These are phyloP conservation scores for Lasiodiplodia sp. DNA, from an alignment of 2,329 filamentous ascomycete genomes.

Conservation along the genomic window DNA sequence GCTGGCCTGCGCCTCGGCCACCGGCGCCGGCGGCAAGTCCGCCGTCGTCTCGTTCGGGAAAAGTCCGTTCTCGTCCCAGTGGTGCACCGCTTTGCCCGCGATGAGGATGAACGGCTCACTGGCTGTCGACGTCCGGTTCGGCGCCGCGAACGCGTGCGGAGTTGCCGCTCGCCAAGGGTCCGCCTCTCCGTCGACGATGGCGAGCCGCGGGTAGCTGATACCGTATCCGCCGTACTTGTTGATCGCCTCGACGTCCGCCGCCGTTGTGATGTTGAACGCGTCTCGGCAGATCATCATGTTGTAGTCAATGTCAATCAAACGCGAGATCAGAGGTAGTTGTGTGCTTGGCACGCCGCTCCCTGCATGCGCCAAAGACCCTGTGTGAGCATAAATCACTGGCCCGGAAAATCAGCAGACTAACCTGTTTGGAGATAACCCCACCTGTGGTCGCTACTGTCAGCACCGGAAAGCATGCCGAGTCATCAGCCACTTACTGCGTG, in stretches of 20 bases:
- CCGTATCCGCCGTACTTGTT: conserved; percentile 79
- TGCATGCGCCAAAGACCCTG: background rate
- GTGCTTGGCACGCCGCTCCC: conserved; percentile 71
- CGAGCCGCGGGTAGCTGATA: conserved; percentile 77
- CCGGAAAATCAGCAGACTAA: conserved; percentile 8
- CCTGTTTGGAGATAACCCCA: conserved; percentile 79
- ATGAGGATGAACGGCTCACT: conserved; percentile 78
- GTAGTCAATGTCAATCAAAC: conserved; percentile 71
- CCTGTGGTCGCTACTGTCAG: conserved; percentile 45
- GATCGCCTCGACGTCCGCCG: conserved; percentile 69
- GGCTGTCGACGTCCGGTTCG: conserved; percentile 64
- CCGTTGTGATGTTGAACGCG: conserved; percentile 72
- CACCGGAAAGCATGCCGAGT: background rate
- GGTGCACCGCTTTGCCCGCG: conserved; percentile 72
- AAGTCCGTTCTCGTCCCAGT: conserved; percentile 80
- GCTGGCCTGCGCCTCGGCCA: conserved; percentile 65
- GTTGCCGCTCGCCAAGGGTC: conserved; percentile 83
- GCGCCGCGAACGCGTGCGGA: conserved; percentile 70
- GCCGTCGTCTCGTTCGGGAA: conserved; percentile 67
- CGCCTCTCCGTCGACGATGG: conserved; percentile 76
- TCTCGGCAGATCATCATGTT: conserved; percentile 67
- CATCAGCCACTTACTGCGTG: conserved; percentile 42
- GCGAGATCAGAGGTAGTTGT: conserved; percentile 74
- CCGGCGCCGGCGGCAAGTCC: conserved; percentile 64
- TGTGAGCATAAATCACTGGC: background rate